These are phyloP conservation scores for Leccinum griseonigrum DNA, from an alignment of 1,284 basidiomycete species.

Conservation along the genomic window DNA sequence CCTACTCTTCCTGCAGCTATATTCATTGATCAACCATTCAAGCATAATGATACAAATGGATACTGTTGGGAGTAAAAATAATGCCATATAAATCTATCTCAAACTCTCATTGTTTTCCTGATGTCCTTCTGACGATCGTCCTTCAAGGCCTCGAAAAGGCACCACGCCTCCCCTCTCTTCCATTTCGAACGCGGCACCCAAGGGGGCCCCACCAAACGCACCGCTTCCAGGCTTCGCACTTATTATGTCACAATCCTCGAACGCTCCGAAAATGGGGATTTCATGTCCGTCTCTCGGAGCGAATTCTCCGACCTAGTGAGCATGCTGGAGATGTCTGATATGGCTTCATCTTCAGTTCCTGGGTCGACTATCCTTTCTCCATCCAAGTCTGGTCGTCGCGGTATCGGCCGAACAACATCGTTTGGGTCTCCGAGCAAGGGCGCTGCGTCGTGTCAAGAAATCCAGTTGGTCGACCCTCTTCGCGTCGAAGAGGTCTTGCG, in stretches of 20 bases:
- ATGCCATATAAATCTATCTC: too few species aligned
- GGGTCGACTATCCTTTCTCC: conserved; percentile 38
- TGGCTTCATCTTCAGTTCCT: conserved; percentile 43
- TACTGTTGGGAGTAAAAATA: too few species aligned
- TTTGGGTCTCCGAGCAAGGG: conserved; percentile 47
- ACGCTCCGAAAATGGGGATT: conserved; percentile 50
- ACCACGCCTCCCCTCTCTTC: conserved; percentile 50
- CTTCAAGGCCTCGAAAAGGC: conserved; percentile 62
- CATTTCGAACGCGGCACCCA: conserved; percentile 33
- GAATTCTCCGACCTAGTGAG: conserved; percentile 72
- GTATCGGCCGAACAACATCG: conserved; percentile 55
- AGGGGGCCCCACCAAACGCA: conserved; percentile 55
- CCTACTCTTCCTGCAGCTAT: too few species aligned
- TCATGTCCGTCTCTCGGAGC: conserved; percentile 65
- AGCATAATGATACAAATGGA: too few species aligned
- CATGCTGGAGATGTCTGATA: conserved; percentile 69
- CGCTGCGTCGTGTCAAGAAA: conserved; percentile 44
- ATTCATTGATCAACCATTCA: too few species aligned
- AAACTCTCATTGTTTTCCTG: too few species aligned
- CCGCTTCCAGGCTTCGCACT: conserved; percentile 32
- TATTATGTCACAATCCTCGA: conserved; percentile 62
- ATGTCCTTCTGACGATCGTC: conserved; percentile 60
- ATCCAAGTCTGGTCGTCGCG: conserved; percentile 41
- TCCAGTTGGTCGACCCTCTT: conserved; percentile 55
- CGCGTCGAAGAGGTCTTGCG: conserved; percentile 63